These are phyloP conservation scores for Salix arbutifolia DNA, from an alignment of 345 rosid species.

Conservation along the genomic window DNA sequence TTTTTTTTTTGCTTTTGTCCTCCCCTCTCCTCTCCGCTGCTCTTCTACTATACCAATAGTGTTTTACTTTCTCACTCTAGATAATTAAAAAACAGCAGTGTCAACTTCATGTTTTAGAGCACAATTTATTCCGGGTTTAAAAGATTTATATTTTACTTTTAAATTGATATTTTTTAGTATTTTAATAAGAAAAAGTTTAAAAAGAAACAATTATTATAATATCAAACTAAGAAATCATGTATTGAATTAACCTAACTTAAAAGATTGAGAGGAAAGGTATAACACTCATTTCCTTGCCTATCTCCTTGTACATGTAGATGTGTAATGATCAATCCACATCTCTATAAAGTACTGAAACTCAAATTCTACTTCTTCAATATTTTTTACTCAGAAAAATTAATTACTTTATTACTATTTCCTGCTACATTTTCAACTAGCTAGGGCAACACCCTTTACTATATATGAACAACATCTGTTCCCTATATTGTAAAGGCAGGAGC, in stretches of 20 bases:
- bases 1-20: slow-evolving; percentile 7
- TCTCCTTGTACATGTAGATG: background rate
- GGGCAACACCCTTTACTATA: slow-evolving; percentile 11
- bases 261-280: background rate
- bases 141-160: too few relatives aligned
- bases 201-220: too few relatives aligned
- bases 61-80: background rate
- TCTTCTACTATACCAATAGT: background rate
- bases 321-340: slow-evolving; percentile 36
- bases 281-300: slow-evolving; percentile 1
- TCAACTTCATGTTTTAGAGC: slow-evolving; percentile 45
- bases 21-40: background rate
- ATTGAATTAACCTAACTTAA: too few relatives aligned
- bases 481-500: slow-evolving; percentile 13
- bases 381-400: background rate
- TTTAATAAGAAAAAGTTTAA: too few relatives aligned
- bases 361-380: background rate
- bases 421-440: background rate
- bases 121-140: too few relatives aligned
- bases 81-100: slow-evolving; percentile 21
- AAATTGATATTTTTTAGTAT: too few relatives aligned
- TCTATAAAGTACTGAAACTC: slow-evolving; percentile 11
- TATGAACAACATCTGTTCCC: slow-evolving; percentile 20
- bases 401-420: background rate
- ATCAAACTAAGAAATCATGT: too few relatives aligned